Conservation (phyloP, 2,329 filamentous ascomycete species). For the Fusarium sp. region DNA sequence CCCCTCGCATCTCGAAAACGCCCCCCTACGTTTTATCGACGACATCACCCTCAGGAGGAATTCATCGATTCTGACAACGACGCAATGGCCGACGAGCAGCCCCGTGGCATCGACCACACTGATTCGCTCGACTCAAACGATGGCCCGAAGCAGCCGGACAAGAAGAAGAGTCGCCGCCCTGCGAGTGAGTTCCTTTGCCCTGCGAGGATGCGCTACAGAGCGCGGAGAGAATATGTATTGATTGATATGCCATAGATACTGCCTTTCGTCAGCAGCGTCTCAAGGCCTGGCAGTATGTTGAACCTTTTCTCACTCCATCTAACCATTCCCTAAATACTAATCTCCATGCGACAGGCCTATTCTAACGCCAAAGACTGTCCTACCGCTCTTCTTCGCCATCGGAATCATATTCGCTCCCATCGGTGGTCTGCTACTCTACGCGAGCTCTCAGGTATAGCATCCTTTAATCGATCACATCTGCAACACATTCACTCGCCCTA, state of each 20-base stretch:
- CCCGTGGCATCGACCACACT: constrained; percentile 57
- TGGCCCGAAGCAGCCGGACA: constrained; percentile 69
- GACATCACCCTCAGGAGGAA: constrained; percentile 17
- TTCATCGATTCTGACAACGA: constrained; percentile 31
- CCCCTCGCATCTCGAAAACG: constrained; percentile 7
- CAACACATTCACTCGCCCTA: constrained; percentile 16
- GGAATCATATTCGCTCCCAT: constrained; percentile 94
- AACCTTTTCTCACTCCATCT: constrained; percentile 47
- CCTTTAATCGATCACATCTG: not conserved
- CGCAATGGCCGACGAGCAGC: constrained; percentile 60
- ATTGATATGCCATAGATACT: constrained; percentile 71
- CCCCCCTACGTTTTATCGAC: constrained; percentile 12
- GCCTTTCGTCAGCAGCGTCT: constrained; percentile 96
- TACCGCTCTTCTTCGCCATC: constrained; percentile 90
- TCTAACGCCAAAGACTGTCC: constrained; percentile 90
- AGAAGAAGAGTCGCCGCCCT: constrained; percentile 90
- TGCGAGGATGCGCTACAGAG: constrained; percentile 17
- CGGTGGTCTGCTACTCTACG: constrained; percentile 85
- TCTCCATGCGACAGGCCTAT: constrained; percentile 74
- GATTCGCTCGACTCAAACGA: constrained; percentile 68
- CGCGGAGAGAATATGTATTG: constrained; percentile 19
- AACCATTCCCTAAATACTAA: constrained; percentile 50
- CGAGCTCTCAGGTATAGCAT: constrained; percentile 75
- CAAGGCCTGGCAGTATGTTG: constrained; percentile 95
- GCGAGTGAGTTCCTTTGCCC: constrained; percentile 72